A percentile compares a stretch with the other conserved stretches of the same genome.
phyloP scores from a whole-genome alignment of 73 alveolate genomes.

The Tetrahymena borealis region DNA sequence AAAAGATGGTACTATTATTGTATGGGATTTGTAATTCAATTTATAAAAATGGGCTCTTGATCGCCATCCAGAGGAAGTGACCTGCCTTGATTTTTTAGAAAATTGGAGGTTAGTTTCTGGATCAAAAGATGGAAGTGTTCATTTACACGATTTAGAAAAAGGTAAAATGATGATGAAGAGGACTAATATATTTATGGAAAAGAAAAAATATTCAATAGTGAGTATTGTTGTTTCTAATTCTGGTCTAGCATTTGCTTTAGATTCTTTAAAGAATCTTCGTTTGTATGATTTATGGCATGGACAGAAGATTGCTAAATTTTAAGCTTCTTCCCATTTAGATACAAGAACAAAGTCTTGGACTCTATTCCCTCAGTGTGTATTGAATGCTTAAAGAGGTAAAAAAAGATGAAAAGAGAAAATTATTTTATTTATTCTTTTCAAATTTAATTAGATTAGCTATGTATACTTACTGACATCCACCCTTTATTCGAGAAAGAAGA shows the following conservation, averaged over 20 bases:
- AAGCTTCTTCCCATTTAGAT: slow-evolving; percentile 18
- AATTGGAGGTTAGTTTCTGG: slow-evolving; percentile 25
- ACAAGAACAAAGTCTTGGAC: slow-evolving; percentile 25
- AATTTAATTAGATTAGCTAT: background rate
- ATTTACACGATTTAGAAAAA: slow-evolving; percentile 25
- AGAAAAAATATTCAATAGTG: slow-evolving; percentile 11
- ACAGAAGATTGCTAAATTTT: slow-evolving; percentile 17
- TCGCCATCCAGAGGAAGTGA: slow-evolving; percentile 7
- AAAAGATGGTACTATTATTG: slow-evolving; percentile 12
- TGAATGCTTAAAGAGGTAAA: slow-evolving; percentile 10
- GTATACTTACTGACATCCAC: background rate
- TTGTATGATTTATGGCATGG: slow-evolving; percentile 49
- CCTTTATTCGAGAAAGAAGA: background rate
- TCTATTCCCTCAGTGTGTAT: background rate
- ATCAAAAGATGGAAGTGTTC: slow-evolving; percentile 41
- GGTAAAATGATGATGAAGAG: slow-evolving; percentile 32
- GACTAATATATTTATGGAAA: slow-evolving; percentile 20
- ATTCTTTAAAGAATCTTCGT: slow-evolving; percentile 9
- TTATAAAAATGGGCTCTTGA: slow-evolving; percentile 21
- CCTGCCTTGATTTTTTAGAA: slow-evolving; percentile 22
- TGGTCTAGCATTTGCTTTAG: slow-evolving; percentile 35
- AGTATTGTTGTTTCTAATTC: slow-evolving; percentile 26
- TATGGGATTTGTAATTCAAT: slow-evolving; percentile 12
- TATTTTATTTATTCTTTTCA: background rate
- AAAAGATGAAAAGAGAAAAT: background rate